Percentiles rank a stretch among this genome's conserved stretches.
phyloP scores from a whole-genome alignment of 2,329 filamentous ascomycete genomes.

The Fusarium sp. region DNA sequence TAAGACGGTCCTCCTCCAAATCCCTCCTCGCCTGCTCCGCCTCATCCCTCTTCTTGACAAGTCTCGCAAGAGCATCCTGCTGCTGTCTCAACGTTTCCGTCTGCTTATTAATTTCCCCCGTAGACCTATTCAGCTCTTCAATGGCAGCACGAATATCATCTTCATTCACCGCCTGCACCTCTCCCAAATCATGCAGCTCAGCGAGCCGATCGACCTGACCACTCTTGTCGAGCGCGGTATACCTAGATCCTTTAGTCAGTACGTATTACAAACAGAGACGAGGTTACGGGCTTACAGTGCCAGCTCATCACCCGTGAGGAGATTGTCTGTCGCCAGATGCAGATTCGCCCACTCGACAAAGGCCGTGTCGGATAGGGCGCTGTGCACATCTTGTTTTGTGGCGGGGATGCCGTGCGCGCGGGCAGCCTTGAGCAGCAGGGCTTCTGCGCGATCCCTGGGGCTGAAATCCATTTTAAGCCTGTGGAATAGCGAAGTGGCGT shows the following conservation, averaged over 20 bases:
- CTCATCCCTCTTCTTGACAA: conserved; percentile 57
- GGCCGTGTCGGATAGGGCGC: conserved; percentile 51
- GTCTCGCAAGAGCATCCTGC: conserved; percentile 66
- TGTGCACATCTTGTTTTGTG: conserved; percentile 52
- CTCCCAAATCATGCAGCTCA: conserved; percentile 57
- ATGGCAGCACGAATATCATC: conserved; percentile 71
- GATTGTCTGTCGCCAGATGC: conserved; percentile 62
- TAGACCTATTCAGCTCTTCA: conserved; percentile 71
- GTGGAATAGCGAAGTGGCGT: conserved; percentile 51
- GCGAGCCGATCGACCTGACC: conserved; percentile 61
- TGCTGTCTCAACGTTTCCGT: conserved; percentile 70
- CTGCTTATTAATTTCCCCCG: conserved; percentile 72
- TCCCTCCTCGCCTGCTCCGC: conserved; percentile 45
- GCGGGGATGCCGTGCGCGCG: conserved; percentile 48
- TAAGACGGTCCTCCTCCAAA: conserved; percentile 45
- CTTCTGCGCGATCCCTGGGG: conserved; percentile 47
- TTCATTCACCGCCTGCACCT: conserved; percentile 65
- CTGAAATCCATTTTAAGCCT: conserved; percentile 46
- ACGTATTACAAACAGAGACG: not conserved
- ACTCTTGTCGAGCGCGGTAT: conserved; percentile 59
- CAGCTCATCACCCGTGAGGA: conserved; percentile 66
- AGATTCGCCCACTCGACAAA: conserved; percentile 61
- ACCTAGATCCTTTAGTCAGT: conserved; percentile 58
- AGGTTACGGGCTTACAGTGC: conserved; percentile 56
- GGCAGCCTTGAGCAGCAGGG: conserved; percentile 49